Evolutionary conservation across 192 early-diverging fungal genomes (phyloP), one percentile per base, ranked within the genome.

Genomic region (Irineochytrium annulatum): DNA sequence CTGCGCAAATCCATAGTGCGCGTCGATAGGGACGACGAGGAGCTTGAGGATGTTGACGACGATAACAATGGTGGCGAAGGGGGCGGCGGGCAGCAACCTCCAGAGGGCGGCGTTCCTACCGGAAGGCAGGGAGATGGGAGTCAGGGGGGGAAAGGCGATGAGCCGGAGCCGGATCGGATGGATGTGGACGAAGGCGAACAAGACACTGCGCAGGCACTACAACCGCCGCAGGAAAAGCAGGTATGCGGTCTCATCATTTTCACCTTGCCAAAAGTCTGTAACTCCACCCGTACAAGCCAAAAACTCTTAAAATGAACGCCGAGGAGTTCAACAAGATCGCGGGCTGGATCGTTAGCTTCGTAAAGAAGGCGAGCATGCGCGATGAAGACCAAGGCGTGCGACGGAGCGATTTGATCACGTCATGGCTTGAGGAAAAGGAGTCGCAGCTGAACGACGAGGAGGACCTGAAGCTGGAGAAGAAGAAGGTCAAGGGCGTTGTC

Each of bases 1-100:
- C 67, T 98, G 43, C 81, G 86, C 32, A 87, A 89, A 34, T 97
- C 94, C 1, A 98, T 98, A 51, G 87, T 98, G 48, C 56, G 68
- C 41, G 63, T 77, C 37, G 72, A 76, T 27, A 60, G 61, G 19
- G 70, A 69, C 2, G 63, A 57, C 19, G 46, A 70, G 4, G 78
- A 76, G 39, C 68, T 89, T n/a, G 81, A 78, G 46, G 85, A 75
- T 54, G 68, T 77, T 19, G 66, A 83, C 48, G 61, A 71, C 27
- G 59, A 75, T 52, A 57, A 51, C 22, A 62, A 73, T 59, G 17
- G 17, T 52, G 54, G 19, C 26, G 54, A 71, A 49, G 57, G 22
- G 17, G 62, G 22, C 1, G 49, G 60, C 49, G 51, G 14, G 37
- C 37, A 8, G 37, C 37, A 41, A n/a, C 11, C 11, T n/a, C 37